These are phyloP conservation scores for Colletotrichum eremochloae DNA, from an alignment of 2,329 filamentous ascomycete species.

Conservation along the genomic window DNA sequence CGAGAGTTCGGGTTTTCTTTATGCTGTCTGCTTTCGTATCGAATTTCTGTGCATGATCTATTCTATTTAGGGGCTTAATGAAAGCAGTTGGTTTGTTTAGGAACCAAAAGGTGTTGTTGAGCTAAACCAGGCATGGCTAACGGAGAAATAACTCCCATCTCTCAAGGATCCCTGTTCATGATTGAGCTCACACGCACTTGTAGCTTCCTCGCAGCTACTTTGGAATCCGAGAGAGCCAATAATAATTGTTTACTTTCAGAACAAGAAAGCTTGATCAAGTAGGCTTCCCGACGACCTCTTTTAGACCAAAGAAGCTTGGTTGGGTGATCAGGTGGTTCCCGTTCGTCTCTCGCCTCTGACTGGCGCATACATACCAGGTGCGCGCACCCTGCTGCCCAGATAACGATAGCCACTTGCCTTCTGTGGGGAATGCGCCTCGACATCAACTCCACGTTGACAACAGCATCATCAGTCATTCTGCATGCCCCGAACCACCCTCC, in stretches of 20 bases:
- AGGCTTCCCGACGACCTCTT: background rate
- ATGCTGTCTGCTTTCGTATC: background rate
- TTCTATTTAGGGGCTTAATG: background rate
- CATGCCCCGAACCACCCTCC: too few relatives aligned
- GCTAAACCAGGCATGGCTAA: background rate
- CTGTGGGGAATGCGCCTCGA: conserved; percentile 2
- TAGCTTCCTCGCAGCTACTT: background rate
- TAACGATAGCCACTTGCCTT: conserved; percentile 4
- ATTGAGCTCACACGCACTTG: background rate
- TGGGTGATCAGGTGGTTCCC: background rate
- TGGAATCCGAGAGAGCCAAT: background rate
- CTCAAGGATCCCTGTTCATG: background rate
- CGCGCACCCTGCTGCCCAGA: background rate
- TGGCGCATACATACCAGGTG: background rate
- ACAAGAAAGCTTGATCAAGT: background rate
- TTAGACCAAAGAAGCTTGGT: background rate
- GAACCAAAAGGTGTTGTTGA: background rate
- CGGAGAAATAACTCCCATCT: background rate
- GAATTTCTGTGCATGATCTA: background rate
- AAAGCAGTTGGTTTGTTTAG: background rate
- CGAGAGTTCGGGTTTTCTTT: background rate
- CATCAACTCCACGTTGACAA: too few relatives aligned
- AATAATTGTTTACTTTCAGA: too few relatives aligned
- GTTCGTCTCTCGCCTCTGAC: background rate
- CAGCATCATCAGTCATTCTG: background rate